A percentile compares a stretch with the other conserved stretches of the same genome.
Conservation (phyloP, 208 protist species). For the Novymonas esmeraldas region DNA sequence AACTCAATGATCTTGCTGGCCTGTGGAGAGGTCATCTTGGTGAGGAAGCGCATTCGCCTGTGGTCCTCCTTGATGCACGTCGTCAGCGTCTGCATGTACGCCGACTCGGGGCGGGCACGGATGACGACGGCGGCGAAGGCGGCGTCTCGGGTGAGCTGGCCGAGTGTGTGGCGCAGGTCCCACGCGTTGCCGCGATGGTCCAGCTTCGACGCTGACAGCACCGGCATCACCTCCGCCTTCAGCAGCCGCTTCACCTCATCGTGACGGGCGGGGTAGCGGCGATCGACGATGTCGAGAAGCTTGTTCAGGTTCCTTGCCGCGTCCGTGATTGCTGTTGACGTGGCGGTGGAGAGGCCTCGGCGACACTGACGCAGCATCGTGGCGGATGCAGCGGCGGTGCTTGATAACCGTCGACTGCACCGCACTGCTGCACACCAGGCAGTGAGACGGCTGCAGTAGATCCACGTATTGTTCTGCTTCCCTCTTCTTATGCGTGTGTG, state of each 20-base stretch:
- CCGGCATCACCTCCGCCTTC: constrained; percentile 59
- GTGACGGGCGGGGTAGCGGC: constrained; percentile 23
- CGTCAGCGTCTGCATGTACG: constrained; percentile 56
- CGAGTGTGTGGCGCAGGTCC: constrained; percentile 53
- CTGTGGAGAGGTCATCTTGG: constrained; percentile 77
- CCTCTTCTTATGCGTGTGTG: too few species aligned
- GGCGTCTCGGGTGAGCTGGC: constrained; percentile 73
- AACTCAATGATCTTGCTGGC: constrained; percentile 79
- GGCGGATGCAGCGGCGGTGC: neutral
- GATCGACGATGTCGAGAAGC: constrained; percentile 50
- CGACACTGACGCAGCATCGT: constrained; percentile 30
- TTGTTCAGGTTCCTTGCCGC: constrained; percentile 55
- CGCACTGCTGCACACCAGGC: too few species aligned
- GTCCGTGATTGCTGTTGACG: constrained; percentile 24
- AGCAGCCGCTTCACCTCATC: constrained; percentile 68
- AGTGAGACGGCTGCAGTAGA: too few species aligned
- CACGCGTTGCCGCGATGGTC: constrained; percentile 57
- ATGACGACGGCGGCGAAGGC: constrained; percentile 75
- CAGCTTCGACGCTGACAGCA: constrained; percentile 64
- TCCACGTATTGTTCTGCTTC: too few species aligned
- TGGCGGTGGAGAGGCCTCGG: constrained; percentile 19
- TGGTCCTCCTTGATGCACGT: constrained; percentile 75
- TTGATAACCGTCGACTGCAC: neutral
- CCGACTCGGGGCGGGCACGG: constrained; percentile 42
- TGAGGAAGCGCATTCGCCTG: constrained; percentile 71